phyloP scores from a whole-genome alignment of 495 filamentous ascomycete genomes.

The Glutinoglossum americanum region DNA sequence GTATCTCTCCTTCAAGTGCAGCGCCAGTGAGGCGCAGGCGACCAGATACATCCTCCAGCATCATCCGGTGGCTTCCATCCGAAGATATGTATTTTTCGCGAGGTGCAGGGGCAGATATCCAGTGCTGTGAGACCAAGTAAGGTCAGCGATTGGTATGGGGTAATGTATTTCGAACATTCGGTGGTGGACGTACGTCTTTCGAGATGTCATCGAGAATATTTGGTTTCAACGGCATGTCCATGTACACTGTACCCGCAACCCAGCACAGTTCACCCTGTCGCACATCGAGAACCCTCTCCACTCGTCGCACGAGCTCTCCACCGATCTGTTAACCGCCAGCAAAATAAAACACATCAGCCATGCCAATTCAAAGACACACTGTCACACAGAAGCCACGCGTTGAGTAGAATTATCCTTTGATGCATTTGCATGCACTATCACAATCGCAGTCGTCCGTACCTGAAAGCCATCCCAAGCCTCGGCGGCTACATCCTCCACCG shows the following conservation, averaged over 20 bases:
- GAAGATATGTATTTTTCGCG: slow-evolving; percentile 47
- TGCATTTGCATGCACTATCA: background rate
- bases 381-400: background rate
- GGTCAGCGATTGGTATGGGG: slow-evolving; percentile 8
- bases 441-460: slow-evolving; percentile 18
- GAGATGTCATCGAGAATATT: slow-evolving; percentile 90
- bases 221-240: slow-evolving; percentile 92
- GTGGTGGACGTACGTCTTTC: slow-evolving; percentile 46
- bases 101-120: slow-evolving; percentile 65
- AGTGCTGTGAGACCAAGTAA: slow-evolving; percentile 31
- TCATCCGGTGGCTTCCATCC: slow-evolving; percentile 42
- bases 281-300: slow-evolving; percentile 82
- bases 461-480: slow-evolving; percentile 55
- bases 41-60: slow-evolving; percentile 91
- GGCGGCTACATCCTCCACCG: slow-evolving; percentile 48
- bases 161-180: background rate
- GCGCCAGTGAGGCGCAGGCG: slow-evolving; percentile 62
- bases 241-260: slow-evolving; percentile 85
- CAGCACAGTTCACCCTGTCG: slow-evolving; percentile 90
- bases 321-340: slow-evolving; percentile 31
- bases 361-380: background rate
- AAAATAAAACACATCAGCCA: background rate
- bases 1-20: slow-evolving; percentile 34
- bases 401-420: background rate
- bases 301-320: slow-evolving; percentile 48